Percentiles rank a stretch among this genome's conserved stretches.
phyloP scores from a whole-genome alignment of 345 rosid species.

The Geranium brycei region DNA sequence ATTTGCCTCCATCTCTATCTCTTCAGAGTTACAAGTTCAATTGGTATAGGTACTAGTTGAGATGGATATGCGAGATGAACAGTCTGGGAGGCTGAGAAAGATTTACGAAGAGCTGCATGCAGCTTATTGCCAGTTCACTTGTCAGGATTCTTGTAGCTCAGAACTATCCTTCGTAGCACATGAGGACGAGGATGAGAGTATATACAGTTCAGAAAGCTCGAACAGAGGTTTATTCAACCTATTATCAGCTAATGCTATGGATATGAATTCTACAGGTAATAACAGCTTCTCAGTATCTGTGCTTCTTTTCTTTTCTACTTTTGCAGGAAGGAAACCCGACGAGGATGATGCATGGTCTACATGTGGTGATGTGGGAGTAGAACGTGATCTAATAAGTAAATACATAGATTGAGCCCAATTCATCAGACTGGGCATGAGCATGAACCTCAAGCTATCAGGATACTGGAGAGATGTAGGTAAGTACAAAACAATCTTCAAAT shows the following conservation, averaged over 20 bases:
- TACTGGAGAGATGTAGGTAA: background rate
- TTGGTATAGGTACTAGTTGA: slow-evolving; percentile 47
- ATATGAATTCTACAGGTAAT: no score
- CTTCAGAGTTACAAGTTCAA: slow-evolving; percentile 12
- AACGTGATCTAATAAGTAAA: background rate
- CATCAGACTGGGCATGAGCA: background rate
- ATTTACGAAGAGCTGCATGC: slow-evolving; percentile 28
- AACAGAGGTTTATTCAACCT: slow-evolving; percentile 20
- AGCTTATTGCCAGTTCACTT: slow-evolving; percentile 55
- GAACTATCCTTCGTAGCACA: background rate
- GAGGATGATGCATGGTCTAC: background rate
- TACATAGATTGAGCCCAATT: background rate
- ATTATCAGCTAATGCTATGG: no score
- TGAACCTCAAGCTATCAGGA: background rate
- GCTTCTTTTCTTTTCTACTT: no score
- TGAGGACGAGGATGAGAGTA: slow-evolving; percentile 12
- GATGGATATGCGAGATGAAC: slow-evolving; percentile 75
- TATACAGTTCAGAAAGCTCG: slow-evolving; percentile 14
- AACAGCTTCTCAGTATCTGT: background rate
- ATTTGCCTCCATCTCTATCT: background rate
- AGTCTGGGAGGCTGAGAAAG: slow-evolving; percentile 40
- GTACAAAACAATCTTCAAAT: no score
- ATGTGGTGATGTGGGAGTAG: background rate
- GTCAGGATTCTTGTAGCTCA: slow-evolving; percentile 6
- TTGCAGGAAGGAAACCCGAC: background rate